A percentile compares a stretch with the other conserved stretches of the same genome.
phyloP scores from a whole-genome alignment of 1,284 basidiomycete species.

The Neotropicomus parvogracilis region DNA sequence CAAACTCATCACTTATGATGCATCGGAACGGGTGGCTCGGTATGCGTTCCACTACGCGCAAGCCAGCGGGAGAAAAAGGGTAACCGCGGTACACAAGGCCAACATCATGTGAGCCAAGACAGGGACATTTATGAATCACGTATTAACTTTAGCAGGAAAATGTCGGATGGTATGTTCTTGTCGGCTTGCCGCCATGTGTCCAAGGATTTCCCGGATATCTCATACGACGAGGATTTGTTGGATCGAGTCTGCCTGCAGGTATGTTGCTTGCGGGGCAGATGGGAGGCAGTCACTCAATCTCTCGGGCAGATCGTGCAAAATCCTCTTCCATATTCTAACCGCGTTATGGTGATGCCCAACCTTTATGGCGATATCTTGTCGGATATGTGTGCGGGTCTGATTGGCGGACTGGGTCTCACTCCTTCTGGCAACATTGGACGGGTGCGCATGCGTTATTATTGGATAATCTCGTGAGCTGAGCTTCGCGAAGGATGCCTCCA shows the following conservation, averaged over 20 bases:
- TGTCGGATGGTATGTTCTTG: conserved; percentile 99
- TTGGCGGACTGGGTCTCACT: conserved; percentile 96
- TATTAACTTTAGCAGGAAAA: conserved; percentile 65
- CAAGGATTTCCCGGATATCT: conserved; percentile 92
- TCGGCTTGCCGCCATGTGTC: conserved; percentile 96
- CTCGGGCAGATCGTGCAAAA: conserved; percentile 81
- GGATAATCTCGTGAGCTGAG: conserved; percentile 9
- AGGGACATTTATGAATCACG: conserved; percentile 1
- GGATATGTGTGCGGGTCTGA: conserved; percentile 98
- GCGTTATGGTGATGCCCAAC: conserved; percentile 99
- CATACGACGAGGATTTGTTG: conserved; percentile 96
- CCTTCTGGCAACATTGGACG: conserved; percentile 98
- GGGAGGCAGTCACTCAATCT: conserved; percentile 3
- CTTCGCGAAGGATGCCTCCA: conserved; percentile 81
- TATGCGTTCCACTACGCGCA: conserved; percentile 99
- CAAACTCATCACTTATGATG: conserved; percentile 99
- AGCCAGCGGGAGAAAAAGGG: conserved; percentile 82
- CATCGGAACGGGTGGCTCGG: conserved; percentile 96
- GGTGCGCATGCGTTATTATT: conserved; percentile 42
- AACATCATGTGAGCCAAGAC: conserved; percentile 83
- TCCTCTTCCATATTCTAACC: conserved; percentile 90
- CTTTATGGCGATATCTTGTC: conserved; percentile 97
- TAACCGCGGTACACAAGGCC: conserved; percentile 99
- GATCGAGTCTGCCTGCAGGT: conserved; percentile 96
- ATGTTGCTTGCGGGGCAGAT: conserved; percentile 14